A percentile compares a stretch with the other conserved stretches of the same genome.
These are phyloP conservation scores for Fusarium tupiense DNA, from an alignment of 2,329 filamentous ascomycete genomes.

Conservation along the genomic window DNA sequence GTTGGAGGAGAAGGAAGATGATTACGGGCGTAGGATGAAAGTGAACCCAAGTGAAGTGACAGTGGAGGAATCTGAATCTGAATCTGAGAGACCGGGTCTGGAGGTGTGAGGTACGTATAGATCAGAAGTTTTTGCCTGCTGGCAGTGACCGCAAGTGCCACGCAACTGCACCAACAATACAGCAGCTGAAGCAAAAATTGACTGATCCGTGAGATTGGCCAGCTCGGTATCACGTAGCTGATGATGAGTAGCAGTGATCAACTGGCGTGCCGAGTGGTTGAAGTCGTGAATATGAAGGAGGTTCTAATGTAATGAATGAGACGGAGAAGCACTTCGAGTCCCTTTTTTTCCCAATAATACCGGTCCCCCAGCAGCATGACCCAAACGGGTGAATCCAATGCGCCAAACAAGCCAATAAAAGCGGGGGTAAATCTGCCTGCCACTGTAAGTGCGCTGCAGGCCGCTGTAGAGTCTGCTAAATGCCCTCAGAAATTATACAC, in stretches of 20 bases:
- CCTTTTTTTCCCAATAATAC: slow-evolving; percentile 44
- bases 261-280: slow-evolving; percentile 18
- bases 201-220: not conserved
- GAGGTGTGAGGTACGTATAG: slow-evolving; percentile 41
- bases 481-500: slow-evolving; percentile 9
- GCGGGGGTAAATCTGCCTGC: slow-evolving; percentile 5
- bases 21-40: slow-evolving; percentile 33
- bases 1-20: slow-evolving; percentile 1
- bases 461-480: slow-evolving; percentile 17
- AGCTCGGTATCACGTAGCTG: slow-evolving; percentile 5
- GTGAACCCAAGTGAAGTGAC: slow-evolving; percentile 11
- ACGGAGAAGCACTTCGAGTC: slow-evolving; percentile 42
- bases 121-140: slow-evolving; percentile 42
- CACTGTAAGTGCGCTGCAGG: slow-evolving; percentile 28
- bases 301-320: slow-evolving; percentile 38
- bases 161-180: slow-evolving; percentile 25
- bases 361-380: slow-evolving; percentile 26
- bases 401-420: slow-evolving; percentile 36
- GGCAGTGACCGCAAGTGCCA: slow-evolving; percentile 36
- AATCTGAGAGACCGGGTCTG: slow-evolving; percentile 6
- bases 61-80: slow-evolving; percentile 29
- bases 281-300: slow-evolving; percentile 35
- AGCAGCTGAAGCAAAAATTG: slow-evolving; percentile 24
- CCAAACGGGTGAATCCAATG: slow-evolving; percentile 33
- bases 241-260: slow-evolving; percentile 25